These are phyloP conservation scores for Chiua virens DNA, from an alignment of 768 basidiomycete species.

Conservation along the genomic window DNA sequence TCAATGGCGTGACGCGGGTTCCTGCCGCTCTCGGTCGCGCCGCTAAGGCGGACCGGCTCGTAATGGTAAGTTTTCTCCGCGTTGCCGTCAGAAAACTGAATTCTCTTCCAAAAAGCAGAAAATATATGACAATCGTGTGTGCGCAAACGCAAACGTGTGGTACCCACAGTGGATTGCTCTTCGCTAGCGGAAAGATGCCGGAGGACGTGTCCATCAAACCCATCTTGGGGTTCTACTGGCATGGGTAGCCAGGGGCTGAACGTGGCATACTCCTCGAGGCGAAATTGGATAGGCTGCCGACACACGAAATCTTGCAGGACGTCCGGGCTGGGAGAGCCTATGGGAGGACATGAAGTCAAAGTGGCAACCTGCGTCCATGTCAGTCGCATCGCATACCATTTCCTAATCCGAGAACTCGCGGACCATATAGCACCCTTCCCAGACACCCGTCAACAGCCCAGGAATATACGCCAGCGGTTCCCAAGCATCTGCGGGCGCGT, in stretches of 20 bases:
- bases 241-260: slow-evolving; percentile 40
- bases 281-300: slow-evolving; percentile 51
- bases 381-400: slow-evolving; percentile 12
- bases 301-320: slow-evolving; percentile 37
- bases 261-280: slow-evolving; percentile 44
- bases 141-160: not conserved
- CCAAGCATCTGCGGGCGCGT: slow-evolving; percentile 18
- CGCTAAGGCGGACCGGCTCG: slow-evolving; percentile 31
- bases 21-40: slow-evolving; percentile 28
- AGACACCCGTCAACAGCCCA: slow-evolving; percentile 52
- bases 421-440: slow-evolving; percentile 65
- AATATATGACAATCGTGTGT: slow-evolving; percentile 23
- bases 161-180: slow-evolving; percentile 26
- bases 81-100: slow-evolving; percentile 30
- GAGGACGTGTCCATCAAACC: slow-evolving; percentile 24
- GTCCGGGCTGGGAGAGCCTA: slow-evolving; percentile 6
- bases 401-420: slow-evolving; percentile 23
- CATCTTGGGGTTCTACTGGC: slow-evolving; percentile 19
- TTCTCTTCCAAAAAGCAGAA: slow-evolving; percentile 15
- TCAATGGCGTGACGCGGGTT: slow-evolving; percentile 32
- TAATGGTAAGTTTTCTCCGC: slow-evolving; percentile 26
- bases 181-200: slow-evolving; percentile 21
- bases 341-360: slow-evolving; percentile 15
- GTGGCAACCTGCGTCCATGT: slow-evolving; percentile 29
- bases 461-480: slow-evolving; percentile 37